Percentiles rank a stretch among this genome's conserved stretches.
These are phyloP conservation scores for Rhynchospora breviuscula DNA, from an alignment of 176 grass and related monocot species.

Conservation along the genomic window DNA sequence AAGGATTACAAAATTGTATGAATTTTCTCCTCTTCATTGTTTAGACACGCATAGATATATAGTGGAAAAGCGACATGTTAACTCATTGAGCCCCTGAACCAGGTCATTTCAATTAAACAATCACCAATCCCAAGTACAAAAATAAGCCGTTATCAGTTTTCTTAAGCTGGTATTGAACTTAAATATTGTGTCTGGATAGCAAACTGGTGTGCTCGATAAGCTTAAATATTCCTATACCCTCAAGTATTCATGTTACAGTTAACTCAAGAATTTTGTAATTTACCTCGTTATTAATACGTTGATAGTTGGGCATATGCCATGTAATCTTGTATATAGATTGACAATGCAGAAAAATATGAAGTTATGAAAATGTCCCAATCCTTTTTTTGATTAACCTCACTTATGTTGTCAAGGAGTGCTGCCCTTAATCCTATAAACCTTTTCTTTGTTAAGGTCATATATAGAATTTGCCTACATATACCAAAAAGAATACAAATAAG, in stretches of 20 bases:
- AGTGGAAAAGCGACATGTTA: too few species aligned
- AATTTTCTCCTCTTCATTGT: too few species aligned
- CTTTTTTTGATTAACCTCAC: constrained; percentile 44
- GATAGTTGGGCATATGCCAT: constrained; percentile 57
- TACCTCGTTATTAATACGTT: constrained; percentile 68
- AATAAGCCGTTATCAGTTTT: too few species aligned
- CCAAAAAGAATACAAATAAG: not conserved
- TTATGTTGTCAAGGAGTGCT: constrained; percentile 50
- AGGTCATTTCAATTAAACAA: not conserved
- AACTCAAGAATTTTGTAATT: constrained; percentile 5
- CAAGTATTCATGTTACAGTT: too few species aligned
- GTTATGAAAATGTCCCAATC: constrained; percentile 70
- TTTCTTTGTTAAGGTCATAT: not conserved
- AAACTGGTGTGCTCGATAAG: not conserved
- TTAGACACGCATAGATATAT: too few species aligned
- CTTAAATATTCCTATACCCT: not conserved
- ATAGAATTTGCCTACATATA: constrained; percentile 17
- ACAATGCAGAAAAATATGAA: constrained; percentile 71
- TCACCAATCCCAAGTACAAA: too few species aligned
- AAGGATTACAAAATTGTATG: too few species aligned
- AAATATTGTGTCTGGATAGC: not conserved
- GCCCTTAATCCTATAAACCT: constrained; percentile 56
- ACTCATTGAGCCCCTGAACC: not conserved
- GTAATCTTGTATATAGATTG: constrained; percentile 46
- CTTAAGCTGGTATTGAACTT: too few species aligned